Base-by-base conservation (phyloP, 1,284 basidiomycete genomes). In the Quambalaria eucalypti region DNA sequence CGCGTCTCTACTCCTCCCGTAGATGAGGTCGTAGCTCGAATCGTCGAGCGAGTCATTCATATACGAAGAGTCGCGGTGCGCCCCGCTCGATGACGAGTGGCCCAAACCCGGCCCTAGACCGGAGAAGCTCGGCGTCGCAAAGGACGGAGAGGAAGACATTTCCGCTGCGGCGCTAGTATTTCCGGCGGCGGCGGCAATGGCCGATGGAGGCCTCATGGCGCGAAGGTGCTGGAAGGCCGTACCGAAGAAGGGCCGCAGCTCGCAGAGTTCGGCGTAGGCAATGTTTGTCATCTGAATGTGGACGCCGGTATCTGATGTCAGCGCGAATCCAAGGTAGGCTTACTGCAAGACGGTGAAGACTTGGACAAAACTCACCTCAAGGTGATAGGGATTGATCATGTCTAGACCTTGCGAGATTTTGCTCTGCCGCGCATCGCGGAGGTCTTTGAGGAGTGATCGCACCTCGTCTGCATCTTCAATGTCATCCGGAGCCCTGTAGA, bases 391-490 rank as follows among this genome's bases (percentile, higher is more conserved):
- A 52, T 78, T 78, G 48, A 78, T 54, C 55, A 73, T 74, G 14
- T 57, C 58, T 6, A 97, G 79, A 80, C 91, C 90, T 46, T 86
- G 83, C 57, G 91, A 79, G 77, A 88, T 86, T 76, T 98, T 98
- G 28, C 89, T 86, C 76, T 97, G 93, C 44, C 93, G 82, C 16
- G 88, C 88, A 78, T 98, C 92, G 16, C 90, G 86, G 30, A 98
- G 81, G 73, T 96, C 91, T 76, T 97, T 93, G 39, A 98, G 81
- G 2, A 97, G 77, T 1, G 85, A 84, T 1, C 90, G 83, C 16
- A 98, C 79, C 61, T 83, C 85, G 53, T 90, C 88, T 0, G 90
- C 83, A 50, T 85, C 83, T 49, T 85, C 82, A 1, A 97, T 78
- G 66, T 98, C 92, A 70, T 97, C 91, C 6, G 87, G 81, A 0